Evolutionary conservation across 202 grass and related monocot species (phyloP).

Genomic region (Miscanthus sacchariflorus): DNA sequence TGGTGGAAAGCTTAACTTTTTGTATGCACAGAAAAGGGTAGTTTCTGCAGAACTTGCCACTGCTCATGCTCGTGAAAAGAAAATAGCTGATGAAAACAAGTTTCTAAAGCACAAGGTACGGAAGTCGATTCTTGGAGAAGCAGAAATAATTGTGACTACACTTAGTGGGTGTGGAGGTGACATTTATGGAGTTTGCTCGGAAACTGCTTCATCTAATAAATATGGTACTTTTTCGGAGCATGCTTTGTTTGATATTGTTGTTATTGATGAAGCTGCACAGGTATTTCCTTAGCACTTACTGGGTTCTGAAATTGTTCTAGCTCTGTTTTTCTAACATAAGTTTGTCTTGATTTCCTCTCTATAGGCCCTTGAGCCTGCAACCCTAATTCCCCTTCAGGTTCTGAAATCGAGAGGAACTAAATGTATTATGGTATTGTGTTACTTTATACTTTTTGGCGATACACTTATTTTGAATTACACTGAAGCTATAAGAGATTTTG

Average conservation of each 20-base stretch:
- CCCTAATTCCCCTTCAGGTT: conserved; percentile 94
- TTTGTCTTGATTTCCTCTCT: conserved; percentile 51
- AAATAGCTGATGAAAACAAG: conserved; percentile 80
- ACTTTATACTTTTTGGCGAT: conserved; percentile 23
- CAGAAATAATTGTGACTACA: conserved; percentile 94
- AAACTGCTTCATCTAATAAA: conserved; percentile 79
- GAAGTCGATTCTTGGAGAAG: conserved; percentile 90
- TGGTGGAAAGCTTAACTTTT: conserved; percentile 77
- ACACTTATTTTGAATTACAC: conserved; percentile 24
- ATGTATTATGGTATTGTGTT: conserved; percentile 83
- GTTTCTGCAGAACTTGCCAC: conserved; percentile 77
- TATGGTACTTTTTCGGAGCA: conserved; percentile 84
- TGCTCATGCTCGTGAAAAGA: conserved; percentile 83
- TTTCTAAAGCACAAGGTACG: conserved; percentile 85
- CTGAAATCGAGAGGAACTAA: conserved; percentile 98
- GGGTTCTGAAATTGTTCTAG: conserved; percentile 35
- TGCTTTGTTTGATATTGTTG: conserved; percentile 91
- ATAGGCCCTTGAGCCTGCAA: conserved; percentile 97
- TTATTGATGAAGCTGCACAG: conserved; percentile 98
- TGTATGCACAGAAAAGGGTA: conserved; percentile 88
- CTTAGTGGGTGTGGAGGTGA: conserved; percentile 96
- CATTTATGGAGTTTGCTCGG: conserved; percentile 86
- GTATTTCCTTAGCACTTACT: conserved; percentile 42
- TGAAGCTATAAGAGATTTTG: conserved; percentile 3
- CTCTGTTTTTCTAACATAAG: conserved; percentile 36